Evolutionary conservation across 1,284 basidiomycete genomes (phyloP), one percentile per base, ranked within the genome.

Genomic region (Apiotrichum gracile): DNA sequence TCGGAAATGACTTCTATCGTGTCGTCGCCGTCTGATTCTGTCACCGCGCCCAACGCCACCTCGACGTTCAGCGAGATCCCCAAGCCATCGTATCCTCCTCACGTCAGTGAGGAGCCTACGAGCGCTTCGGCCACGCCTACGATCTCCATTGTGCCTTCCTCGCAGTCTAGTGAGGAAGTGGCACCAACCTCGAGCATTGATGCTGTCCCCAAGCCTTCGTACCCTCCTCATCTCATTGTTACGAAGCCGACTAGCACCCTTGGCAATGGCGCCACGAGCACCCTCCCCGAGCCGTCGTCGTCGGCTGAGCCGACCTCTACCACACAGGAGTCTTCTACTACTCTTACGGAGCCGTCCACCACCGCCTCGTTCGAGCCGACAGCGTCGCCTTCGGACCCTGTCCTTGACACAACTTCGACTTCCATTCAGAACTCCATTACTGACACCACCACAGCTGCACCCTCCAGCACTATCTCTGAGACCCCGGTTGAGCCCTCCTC

Each of bases 281-380:
- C 34, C 9, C 19, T 25, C 33, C 31, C 35, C 17, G 38, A 40
- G 27, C 26, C 47, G 8, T 40, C 47, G 8, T 31, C 29, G 27
- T 49, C 57, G 24, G 19, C 35, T 38, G 50, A 51, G 37, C 24
- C 48, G 31, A 47, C 43, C 25, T 27, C 39, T 10, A 35, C 51
- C 16, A 40, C 42, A 21, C 17, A 27, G 27, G 31, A 48, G 26
- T 19, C 39, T 21, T 31, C 43, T 5, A 21, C 31, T 26, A 29
- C 49, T 0, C 38, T 40, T 17, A 31, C 16, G 35, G 27, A 29
- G 13, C 41, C 41, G 26, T 12, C 25, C 26, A 27, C 19, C 17
- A 41, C 41, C 16, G 41, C 26, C n/a, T 43, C 41, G 14, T 14
- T 21, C 5, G 31, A 45, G 29, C 19, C 43, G 8, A 33, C 29